Base-by-base conservation (phyloP, 257 asterid genomes). In the Ocimum tenuiflorum region DNA sequence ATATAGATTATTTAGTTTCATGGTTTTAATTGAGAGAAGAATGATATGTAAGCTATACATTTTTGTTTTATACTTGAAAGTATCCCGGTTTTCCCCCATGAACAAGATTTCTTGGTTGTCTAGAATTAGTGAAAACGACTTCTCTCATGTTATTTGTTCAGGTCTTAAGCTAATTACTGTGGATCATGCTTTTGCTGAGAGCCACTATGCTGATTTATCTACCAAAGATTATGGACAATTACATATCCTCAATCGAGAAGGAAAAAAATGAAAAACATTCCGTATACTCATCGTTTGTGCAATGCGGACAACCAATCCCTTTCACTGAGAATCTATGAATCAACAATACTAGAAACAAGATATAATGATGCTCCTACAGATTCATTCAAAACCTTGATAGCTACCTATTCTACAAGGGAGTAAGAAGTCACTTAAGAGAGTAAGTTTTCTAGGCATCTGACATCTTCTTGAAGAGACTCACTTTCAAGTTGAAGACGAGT, bases 401-500 rank as follows among this genome's bases (percentile, higher is more conserved):
- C 31, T 27, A 27, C 31, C 31, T 27, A 53, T 46, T 54, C 27
- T 9, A 51, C 83, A 82, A 86, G 10, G 70, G 77, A 68, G 75
- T 72, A 43, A 90, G 97, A 72, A 86, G 95, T 64, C 67, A n/a
- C 58, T 73, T 82, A 94, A 1, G 99, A 94, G 67, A 96, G 95
- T 69, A 94, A 74, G 57, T 90, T 96, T 82, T 94, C 95, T 24
- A 94, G 95, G 63, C 76, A 67, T 48, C 80, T 77, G 60, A 88
- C 20, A 70, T 83, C 88, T 71, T 86, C 99, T 65, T 70, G 90
- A 69, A 94, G 85, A 71, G 90, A 91, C 78, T 90, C 99, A n/a
- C 50, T 87, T 85, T 94, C 99, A 55, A 90, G 80, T 79, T 85
- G 89, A 61, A 91, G 94, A 33, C 97, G 95, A 22, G 99, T 90